phyloP scores from a whole-genome alignment of 441 rosid genomes.

The Geranium incanum region DNA sequence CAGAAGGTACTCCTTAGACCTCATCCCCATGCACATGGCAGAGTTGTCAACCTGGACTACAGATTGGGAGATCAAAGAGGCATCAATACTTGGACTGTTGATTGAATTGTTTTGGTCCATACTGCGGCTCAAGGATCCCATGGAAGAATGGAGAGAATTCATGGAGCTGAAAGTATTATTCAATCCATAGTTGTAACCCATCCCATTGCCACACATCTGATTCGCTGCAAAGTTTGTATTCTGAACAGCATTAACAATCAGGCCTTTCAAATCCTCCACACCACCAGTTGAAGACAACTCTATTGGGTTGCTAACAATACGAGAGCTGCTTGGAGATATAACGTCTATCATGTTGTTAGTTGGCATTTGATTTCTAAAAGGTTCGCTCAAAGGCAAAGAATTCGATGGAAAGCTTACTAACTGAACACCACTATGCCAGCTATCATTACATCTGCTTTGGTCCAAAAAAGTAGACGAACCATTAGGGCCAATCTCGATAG shows the following conservation, averaged over 20 bases:
- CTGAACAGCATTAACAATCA: conserved; percentile 32
- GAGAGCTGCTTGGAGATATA: conserved; percentile 27
- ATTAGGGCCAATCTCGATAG: conserved; percentile 31
- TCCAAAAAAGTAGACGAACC: conserved; percentile 39
- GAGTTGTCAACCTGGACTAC: conserved; percentile 33
- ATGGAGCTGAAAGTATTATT: conserved; percentile 25
- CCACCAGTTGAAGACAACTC: conserved; percentile 33
- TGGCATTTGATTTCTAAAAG: conserved; percentile 29
- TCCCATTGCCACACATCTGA: conserved; percentile 30
- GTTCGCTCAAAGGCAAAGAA: conserved; percentile 31
- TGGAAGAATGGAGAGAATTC: conserved; percentile 30
- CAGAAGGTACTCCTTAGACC: conserved; percentile 30
- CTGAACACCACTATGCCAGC: conserved; percentile 41
- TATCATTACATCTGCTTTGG: conserved; percentile 36
- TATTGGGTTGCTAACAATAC: conserved; percentile 25
- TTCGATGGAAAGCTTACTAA: conserved; percentile 37
- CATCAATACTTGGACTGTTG: conserved; percentile 30
- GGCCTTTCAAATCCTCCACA: conserved; percentile 29
- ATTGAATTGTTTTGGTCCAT: conserved; percentile 26
- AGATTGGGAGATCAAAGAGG: conserved; percentile 30
- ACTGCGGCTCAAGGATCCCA: conserved; percentile 23
- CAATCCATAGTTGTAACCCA: conserved; percentile 23
- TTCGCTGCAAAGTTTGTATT: conserved; percentile 26
- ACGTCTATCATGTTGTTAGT: conserved; percentile 28
- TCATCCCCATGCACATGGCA: conserved; percentile 33